phyloP scores from a whole-genome alignment of 306 rosid species.

The Gastrolobium bilobum region DNA sequence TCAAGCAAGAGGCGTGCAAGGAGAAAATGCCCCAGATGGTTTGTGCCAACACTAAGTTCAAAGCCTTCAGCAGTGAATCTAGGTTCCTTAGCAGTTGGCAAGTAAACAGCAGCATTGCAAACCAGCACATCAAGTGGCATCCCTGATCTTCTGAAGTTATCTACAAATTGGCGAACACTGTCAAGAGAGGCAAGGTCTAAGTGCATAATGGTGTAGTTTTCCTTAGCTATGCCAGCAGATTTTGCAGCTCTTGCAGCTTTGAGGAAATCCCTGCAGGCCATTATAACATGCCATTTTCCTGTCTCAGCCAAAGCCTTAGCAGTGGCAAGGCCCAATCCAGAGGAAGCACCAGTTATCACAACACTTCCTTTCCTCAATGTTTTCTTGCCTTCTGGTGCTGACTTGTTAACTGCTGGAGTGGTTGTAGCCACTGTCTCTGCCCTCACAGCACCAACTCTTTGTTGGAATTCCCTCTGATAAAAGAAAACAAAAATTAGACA shows the following conservation, averaged over 20 bases:
- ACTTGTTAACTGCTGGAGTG: constrained; percentile 68
- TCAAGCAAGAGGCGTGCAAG: constrained; percentile 84
- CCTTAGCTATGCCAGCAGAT: constrained; percentile 84
- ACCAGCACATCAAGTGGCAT: constrained; percentile 87
- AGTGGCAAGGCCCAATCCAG: constrained; percentile 96
- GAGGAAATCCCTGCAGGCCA: constrained; percentile 99
- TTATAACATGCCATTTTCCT: constrained; percentile 94
- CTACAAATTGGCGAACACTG: constrained; percentile 92
- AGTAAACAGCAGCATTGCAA: constrained; percentile 95
- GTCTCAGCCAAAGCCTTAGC: constrained; percentile 97
- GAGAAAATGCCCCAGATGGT: constrained; percentile 97
- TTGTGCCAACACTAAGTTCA: constrained; percentile 95
- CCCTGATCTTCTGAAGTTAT: constrained; percentile 71
- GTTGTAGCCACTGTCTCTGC: constrained; percentile 75
- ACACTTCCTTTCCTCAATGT: constrained; percentile 92
- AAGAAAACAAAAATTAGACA: constrained; percentile 27
- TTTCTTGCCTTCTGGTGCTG: constrained; percentile 84
- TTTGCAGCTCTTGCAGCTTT: constrained; percentile 97
- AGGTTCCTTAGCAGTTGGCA: constrained; percentile 96
- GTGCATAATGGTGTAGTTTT: constrained; percentile 90
- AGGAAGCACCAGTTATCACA: constrained; percentile 91
- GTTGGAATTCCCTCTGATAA: constrained; percentile 66
- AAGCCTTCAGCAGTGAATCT: constrained; percentile 93
- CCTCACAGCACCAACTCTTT: constrained; percentile 61
- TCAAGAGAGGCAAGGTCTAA: constrained; percentile 94